Conservation (phyloP, 306 rosid genomes). For the Malus orientalis region DNA sequence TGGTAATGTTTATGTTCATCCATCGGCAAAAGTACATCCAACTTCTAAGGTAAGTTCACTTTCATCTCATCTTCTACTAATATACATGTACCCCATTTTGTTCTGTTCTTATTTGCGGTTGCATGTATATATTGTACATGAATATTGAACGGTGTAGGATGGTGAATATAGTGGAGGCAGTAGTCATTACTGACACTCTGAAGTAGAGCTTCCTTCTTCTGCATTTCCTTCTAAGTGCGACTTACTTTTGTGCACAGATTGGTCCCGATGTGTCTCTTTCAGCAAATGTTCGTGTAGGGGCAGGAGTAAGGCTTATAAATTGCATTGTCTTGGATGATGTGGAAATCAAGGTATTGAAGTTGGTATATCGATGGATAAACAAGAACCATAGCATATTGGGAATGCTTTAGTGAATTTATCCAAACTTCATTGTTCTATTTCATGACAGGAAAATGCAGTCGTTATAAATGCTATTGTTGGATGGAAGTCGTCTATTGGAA, state of each 20-base stretch:
- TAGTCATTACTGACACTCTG: background rate
- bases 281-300: conserved; percentile 89
- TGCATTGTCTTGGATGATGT: conserved; percentile 86
- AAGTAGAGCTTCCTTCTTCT: background rate
- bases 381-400: background rate
- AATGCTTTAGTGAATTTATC: background rate
- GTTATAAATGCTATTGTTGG: conserved; percentile 81
- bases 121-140: background rate
- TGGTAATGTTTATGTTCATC: conserved; percentile 87
- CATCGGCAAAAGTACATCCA: conserved; percentile 94
- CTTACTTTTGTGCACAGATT: conserved; percentile 38
- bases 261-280: conserved; percentile 94
- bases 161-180: background rate
- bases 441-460: conserved; percentile 79
- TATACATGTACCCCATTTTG: no score
- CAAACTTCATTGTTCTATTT: background rate
- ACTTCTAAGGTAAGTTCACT: conserved; percentile 61
- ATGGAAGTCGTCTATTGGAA: conserved; percentile 92
- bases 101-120: background rate
- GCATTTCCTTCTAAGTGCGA: conserved; percentile 4
- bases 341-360: conserved; percentile 63
- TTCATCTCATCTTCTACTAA: background rate
- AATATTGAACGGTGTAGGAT: background rate
- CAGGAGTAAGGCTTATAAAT: conserved; percentile 82
- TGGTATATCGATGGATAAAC: background rate